A percentile compares a stretch with the other conserved stretches of the same genome.
phyloP scores from a whole-genome alignment of 2,329 filamentous ascomycete species.

The Madurella fahalii region DNA sequence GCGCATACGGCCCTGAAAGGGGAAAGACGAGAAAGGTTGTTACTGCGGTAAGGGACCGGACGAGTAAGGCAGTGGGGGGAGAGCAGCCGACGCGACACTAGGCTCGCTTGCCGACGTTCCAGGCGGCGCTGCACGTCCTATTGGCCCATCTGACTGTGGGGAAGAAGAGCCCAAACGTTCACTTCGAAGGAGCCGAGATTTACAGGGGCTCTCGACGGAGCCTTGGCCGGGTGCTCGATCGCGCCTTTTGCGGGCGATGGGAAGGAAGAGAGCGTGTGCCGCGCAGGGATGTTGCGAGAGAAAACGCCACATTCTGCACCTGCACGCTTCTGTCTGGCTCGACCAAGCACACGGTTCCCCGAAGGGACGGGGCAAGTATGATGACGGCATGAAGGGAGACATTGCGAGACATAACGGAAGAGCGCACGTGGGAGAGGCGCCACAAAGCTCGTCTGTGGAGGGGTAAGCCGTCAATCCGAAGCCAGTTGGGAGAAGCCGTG shows the following conservation, averaged over 20 bases:
- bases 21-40: background rate
- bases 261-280: no score
- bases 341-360: no score
- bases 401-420: background rate
- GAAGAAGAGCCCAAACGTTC: constrained; percentile 4
- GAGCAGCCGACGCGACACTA: constrained; percentile 8
- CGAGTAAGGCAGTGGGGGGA: constrained; percentile 2
- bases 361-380: no score
- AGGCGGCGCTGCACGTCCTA: constrained; percentile 20
- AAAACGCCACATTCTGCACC: no score
- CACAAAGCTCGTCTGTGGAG: constrained; percentile 11
- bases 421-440: background rate
- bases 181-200: constrained; percentile 13
- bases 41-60: no score
- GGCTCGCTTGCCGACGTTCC: constrained; percentile 29
- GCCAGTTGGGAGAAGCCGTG: constrained; percentile 5
- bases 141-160: constrained; percentile 25
- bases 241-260: background rate
- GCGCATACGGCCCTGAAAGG: background rate
- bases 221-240: background rate
- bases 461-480: constrained; percentile 14
- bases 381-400: background rate
- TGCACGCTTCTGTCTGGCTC: no score
- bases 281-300: no score
- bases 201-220: background rate